Evolutionary conservation across 2,329 filamentous ascomycete species (phyloP), one percentile per base, ranked within the genome.

Genomic region (Pseudogymnoascus sp.): DNA sequence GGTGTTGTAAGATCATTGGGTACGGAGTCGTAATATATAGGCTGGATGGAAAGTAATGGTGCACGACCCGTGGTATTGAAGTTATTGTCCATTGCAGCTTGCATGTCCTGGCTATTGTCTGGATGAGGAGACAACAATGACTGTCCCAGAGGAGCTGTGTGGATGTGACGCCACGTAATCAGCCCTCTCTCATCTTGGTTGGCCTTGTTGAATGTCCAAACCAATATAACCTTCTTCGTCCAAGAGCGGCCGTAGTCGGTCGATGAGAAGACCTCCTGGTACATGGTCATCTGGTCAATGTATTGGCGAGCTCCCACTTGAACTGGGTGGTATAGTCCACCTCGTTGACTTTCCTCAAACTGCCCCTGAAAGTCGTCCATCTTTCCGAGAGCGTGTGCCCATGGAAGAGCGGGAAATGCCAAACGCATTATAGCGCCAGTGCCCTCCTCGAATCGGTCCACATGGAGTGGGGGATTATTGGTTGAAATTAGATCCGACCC

Each of bases 251-350:
- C 75, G 63, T 78, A 77, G 5, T 79, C 79, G 3, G 81, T 73
- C 11, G 77, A 75, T 3, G 83, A 87, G 79, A 81, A 86, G 37
- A 88, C 78, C 75, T 88, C 85, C 71, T 88, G 85, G 71, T 86
- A 84, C 85, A 88, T 88, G 71, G 83, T 83, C 52, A 87, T 83
- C 71, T 82, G 81, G 66, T 80, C 78, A 60, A 87, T 79, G 63
- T 86, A 77, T 45, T 86, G 82, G 69, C 82, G 81, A 66, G 81
- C 80, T 1, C 80, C 64, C 37, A 62, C 62, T 7, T 41, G 59
- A 4, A 31, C 80, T 21, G 72, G 72, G 14, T 64, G 69, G 5
- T 69, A 69, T 69, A 75, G 75, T 66, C 72, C 74, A 59, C 75
- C 71, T 80, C 78, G 61, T 81, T 79, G 65, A 82, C 76, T 66